Evolutionary conservation across 495 filamentous ascomycete species (phyloP), one percentile per base, ranked within the genome.

Genomic region (Aspergillus homomorphus): DNA sequence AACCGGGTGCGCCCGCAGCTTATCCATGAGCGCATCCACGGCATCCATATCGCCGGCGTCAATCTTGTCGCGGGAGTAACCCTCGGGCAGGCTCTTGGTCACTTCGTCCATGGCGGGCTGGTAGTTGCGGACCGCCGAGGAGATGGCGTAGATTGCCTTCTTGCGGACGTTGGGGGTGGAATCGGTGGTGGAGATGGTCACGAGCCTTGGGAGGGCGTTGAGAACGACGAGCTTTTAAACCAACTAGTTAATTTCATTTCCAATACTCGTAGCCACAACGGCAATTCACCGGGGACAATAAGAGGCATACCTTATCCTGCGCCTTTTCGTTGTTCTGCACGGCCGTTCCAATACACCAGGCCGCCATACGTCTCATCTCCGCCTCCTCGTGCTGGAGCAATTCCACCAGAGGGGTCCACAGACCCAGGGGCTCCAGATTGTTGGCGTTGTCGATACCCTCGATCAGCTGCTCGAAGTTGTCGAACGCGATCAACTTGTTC

Each of bases 391-490:
- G 79, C 45, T 76, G 67, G 18, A 98, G 79, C 43, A 89, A 80
- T 2, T 73, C 64, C 7, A 96, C 77, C 49, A 98, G 74, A 19
- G 90, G 90, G 7, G 82, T 79, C 94, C 94, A 98, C 49, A 97
- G 75, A 7, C 81, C 82, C 16, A 96, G 75, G 7, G 81, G 80
- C 48, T 85, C 86, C 54, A 96, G 77, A 70, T 96, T 92, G 77
- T 96, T 97, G 48, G 94, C 92, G 73, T 98, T 98, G 77, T 98
- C 94, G 59, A 98, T 82, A 42, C 78, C 81, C 77, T 96, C 94
- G 62, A 98, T 86, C 43, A 97, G 77, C 69, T 95, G 88, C 76
- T 97, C 92, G 52, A 98, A 89, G 77, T 97, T 96, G 80, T 98
- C 94, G 72, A 97, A 96, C 28, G 95, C 95, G 49, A 84, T 85